Base-by-base conservation (phyloP, 2,329 filamentous ascomycete genomes). In the Calonectria henricotiae region DNA sequence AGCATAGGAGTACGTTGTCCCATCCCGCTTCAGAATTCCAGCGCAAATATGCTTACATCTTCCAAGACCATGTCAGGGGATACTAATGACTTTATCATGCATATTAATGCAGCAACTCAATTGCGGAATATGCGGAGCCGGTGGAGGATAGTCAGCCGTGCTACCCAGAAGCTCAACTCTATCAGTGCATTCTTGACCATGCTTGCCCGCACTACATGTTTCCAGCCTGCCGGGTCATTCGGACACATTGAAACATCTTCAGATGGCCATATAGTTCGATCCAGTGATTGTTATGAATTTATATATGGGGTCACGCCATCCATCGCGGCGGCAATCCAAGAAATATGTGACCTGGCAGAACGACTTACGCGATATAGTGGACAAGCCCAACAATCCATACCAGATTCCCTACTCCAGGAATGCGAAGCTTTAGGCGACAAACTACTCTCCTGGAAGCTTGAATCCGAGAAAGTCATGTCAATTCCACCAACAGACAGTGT, bases 111-210 rank as follows among this genome's bases (percentile, higher is more conserved):
- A 2, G 69, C 69, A 7, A 43, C 62, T 0, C 71, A 71, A 11
- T 35, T 72, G 7, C 68, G 68, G 0, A 62, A 55, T 11, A 30
- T 62, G 15, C 62, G 68, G n/a, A 68, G 68, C 23, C 68, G 58
- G 47, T 72, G 68, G 71, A 66, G 60, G 51, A 46, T 68, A 1
- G 32, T 72, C 20, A 71, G 71, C 20, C 65, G 62, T 1, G 37
- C 62, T 12, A 68, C 71, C 9, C 66, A 44, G 27, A 69, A 71
- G 15, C 68, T 72, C 5, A 71, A 72, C 30, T 62, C 70, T 15
- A 66, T 72, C 35, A 67, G 68, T 17, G 71, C 65, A 1, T 72
- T 72, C 39, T 60, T 72, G 39, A 60, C 68, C 1, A 43, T 72
- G 17, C 46, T 72, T 55, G 65, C 71, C 27, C 62, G 71, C 27